Percentiles rank a stretch among this genome's conserved stretches.
These are phyloP conservation scores for Diaporthe destruens DNA, from an alignment of 2,329 filamentous ascomycete genomes.

Conservation along the genomic window DNA sequence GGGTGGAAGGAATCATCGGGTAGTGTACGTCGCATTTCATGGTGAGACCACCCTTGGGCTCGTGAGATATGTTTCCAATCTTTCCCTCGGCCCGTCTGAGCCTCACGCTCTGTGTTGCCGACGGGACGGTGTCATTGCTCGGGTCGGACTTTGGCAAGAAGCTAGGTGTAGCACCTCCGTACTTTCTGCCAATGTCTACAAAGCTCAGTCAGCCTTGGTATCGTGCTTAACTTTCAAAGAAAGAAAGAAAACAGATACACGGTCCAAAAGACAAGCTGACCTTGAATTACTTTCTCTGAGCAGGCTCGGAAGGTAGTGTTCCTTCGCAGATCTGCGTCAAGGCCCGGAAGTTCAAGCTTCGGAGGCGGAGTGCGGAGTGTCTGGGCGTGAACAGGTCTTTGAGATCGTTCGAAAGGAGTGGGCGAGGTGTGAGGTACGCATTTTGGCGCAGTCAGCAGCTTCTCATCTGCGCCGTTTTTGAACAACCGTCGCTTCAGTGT, in stretches of 20 bases:
- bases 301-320: slow-evolving; percentile 12
- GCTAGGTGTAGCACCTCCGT: not conserved
- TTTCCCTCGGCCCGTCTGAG: not conserved
- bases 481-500: slow-evolving; percentile 29
- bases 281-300: slow-evolving; percentile 17
- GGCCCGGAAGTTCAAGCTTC: slow-evolving; percentile 33
- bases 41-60: not conserved
- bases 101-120: not conserved
- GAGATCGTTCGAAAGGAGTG: not conserved
- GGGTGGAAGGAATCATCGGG: slow-evolving; percentile 25
- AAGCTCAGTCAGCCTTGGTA: not conserved
- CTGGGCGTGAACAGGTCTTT: not conserved
- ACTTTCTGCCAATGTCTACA: slow-evolving; percentile 10
- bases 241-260: not conserved
- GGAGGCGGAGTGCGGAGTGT: slow-evolving; percentile 22
- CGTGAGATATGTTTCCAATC: not conserved
- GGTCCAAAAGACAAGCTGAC: not conserved
- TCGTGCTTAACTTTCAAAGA: too few relatives aligned
- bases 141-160: not conserved
- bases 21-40: slow-evolving; percentile 37
- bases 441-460: not conserved
- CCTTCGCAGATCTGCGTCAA: slow-evolving; percentile 33
- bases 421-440: not conserved
- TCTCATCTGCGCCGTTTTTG: not conserved
- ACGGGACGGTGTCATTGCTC: not conserved